phyloP scores from a whole-genome alignment of 2,329 filamentous ascomycete genomes.

The Raffaelea arxii region DNA sequence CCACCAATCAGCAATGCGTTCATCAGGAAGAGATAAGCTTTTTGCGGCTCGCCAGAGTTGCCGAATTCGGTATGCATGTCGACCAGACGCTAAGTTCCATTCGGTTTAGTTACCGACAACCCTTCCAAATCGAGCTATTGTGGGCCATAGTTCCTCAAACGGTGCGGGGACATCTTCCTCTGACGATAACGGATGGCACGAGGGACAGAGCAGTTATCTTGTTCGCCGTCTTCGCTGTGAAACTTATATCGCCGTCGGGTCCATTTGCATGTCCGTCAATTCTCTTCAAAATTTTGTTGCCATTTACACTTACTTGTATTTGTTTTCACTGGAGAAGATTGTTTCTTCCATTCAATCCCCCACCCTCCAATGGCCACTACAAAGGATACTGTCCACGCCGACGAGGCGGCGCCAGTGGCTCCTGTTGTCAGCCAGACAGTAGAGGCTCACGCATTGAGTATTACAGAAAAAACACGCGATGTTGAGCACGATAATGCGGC shows the following conservation, averaged over 20 bases:
- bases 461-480: background rate
- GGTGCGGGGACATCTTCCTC: too few species aligned
- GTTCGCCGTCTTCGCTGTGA: too few species aligned
- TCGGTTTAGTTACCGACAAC: background rate
- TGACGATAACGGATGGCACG: too few species aligned
- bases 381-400: background rate
- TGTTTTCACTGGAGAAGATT: background rate
- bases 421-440: background rate
- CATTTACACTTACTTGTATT: background rate
- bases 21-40: too few species aligned
- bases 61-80: background rate
- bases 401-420: background rate
- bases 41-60: background rate
- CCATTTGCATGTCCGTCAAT: too few species aligned
- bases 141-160: too few species aligned
- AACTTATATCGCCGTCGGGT: too few species aligned
- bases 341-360: background rate
- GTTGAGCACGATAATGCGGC: too few species aligned
- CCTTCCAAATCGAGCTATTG: too few species aligned
- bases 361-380: background rate
- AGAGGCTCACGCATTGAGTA: background rate
- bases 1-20: too few species aligned
- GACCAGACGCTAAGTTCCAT: background rate
- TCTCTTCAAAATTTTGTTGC: too few species aligned
- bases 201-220: too few species aligned